Base-by-base conservation (phyloP, 2,329 filamentous ascomycete genomes). In the Talaromyces islandicus region DNA sequence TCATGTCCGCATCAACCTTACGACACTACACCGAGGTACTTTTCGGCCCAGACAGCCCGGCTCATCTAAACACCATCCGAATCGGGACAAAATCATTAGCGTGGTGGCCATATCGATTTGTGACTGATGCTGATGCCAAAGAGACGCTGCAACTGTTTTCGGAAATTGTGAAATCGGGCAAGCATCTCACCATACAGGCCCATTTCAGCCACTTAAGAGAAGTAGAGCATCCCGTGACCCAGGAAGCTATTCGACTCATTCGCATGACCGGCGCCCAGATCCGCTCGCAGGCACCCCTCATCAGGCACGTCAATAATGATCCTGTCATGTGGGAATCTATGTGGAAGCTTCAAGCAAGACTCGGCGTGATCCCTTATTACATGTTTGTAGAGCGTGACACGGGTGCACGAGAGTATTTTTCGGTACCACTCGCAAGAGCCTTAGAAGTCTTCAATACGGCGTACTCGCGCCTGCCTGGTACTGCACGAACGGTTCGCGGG, bases 371-470 rank as follows among this genome's bases (percentile, higher is more conserved):
- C 24, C 53, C 53, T 11, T 55, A 55, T 30, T 55, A 55, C 29
- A 55, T 55, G 51, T 57, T 56, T 52, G 50, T 60, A 21, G 57
- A 60, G 25, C 57, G 57, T 25, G 51, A 60, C 43, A 60, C 57
- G n/a, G 57, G 51, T 25, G 50, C 57, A 11, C 52, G 51, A 17
- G 19, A 51, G 19, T 59, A 59, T 29, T 59, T 59, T 51, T 59
- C 57, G 6, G 25, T 59, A 24, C 57, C 57, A 21, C 43, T 60
- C 24, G 41, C 43, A 24, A 24, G n/a, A n/a, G 57, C 57, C 19
- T 60, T 30, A 14, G 24, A 24, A 25, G 32, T 60, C 30, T 60
- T 60, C 51, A 30, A 35, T 35, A 21, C 25, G 43, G 57, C 57
- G 27, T 59, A 59, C 50, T 27, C 57, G n/a, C 27, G 48, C 9